These are phyloP conservation scores for Jamesozyma gamospora DNA, from an alignment of 805 yeast genomes.

Conservation along the genomic window DNA sequence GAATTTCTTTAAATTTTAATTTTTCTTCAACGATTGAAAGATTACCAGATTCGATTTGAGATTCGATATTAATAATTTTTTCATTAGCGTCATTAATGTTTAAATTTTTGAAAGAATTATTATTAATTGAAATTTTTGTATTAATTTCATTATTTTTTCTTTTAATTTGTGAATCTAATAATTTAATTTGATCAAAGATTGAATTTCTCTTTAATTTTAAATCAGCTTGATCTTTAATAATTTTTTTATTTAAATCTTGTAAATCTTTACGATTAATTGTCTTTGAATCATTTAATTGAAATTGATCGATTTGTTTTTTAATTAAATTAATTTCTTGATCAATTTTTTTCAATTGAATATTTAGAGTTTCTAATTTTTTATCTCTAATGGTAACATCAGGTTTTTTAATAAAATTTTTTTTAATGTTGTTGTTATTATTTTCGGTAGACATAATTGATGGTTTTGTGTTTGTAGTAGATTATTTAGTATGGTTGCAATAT, in stretches of 20 bases:
- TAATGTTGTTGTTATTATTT: not conserved
- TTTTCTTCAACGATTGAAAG: slow-evolving; percentile 88
- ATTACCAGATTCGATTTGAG: slow-evolving; percentile 63
- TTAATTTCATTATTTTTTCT: slow-evolving; percentile 68
- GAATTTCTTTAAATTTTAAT: slow-evolving; percentile 73
- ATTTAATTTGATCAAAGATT: slow-evolving; percentile 56
- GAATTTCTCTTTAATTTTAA: slow-evolving; percentile 37
- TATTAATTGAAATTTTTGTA: slow-evolving; percentile 32
- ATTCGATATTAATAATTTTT: slow-evolving; percentile 58
- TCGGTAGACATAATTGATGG: slow-evolving; percentile 7
- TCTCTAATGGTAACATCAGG: slow-evolving; percentile 65
- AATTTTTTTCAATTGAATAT: slow-evolving; percentile 52
- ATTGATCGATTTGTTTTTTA: slow-evolving; percentile 43
- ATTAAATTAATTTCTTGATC: slow-evolving; percentile 45
- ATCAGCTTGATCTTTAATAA: slow-evolving; percentile 39
- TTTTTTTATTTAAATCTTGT: slow-evolving; percentile 36
- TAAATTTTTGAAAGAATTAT: slow-evolving; percentile 49
- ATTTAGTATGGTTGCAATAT: no score
- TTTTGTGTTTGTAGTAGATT: no score
- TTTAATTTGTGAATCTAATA: slow-evolving; percentile 59
- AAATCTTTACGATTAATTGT: slow-evolving; percentile 47
- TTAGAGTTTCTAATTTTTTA: slow-evolving; percentile 43
- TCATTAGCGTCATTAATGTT: slow-evolving; percentile 50
- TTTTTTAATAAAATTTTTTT: slow-evolving; percentile 39
- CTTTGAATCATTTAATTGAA: slow-evolving; percentile 38